Evolutionary conservation across 108 stramenopile genomes (phyloP).

Genomic region (Nannochloropsis salina): DNA sequence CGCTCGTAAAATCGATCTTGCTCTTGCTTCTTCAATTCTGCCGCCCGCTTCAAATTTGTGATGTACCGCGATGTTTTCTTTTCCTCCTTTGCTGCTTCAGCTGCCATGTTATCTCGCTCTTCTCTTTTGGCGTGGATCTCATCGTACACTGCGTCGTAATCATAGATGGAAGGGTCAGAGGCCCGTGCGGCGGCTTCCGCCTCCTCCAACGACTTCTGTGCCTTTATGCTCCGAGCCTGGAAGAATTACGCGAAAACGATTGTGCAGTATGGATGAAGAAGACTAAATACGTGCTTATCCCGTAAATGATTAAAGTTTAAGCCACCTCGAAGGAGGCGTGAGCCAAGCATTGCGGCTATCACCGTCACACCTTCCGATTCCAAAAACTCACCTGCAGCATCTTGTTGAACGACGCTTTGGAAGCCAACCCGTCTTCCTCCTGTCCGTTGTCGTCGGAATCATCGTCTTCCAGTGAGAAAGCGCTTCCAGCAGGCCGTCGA

Average conservation of each 20-base stretch:
- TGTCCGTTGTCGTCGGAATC: background rate
- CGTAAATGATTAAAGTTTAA: too few relatives aligned
- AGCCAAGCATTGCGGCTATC: too few relatives aligned
- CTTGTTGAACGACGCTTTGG: slow-evolving; percentile 17
- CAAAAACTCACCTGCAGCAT: background rate
- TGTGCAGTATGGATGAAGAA: too few relatives aligned
- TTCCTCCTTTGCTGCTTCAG: slow-evolving; percentile 32
- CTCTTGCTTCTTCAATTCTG: slow-evolving; percentile 45
- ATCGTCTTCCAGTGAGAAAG: background rate
- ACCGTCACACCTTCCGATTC: too few relatives aligned
- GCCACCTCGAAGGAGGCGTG: too few relatives aligned
- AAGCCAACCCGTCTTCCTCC: background rate
- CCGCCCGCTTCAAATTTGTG: slow-evolving; percentile 42
- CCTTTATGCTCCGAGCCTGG: background rate
- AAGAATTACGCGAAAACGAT: too few relatives aligned
- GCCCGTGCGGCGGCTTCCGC: slow-evolving; percentile 29
- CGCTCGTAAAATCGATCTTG: slow-evolving; percentile 50
- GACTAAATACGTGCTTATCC: too few relatives aligned
- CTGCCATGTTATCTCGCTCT: background rate
- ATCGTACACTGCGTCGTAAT: slow-evolving; percentile 54
- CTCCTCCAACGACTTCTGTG: slow-evolving; percentile 8
- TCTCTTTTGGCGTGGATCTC: slow-evolving; percentile 27
- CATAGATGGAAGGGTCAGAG: slow-evolving; percentile 44
- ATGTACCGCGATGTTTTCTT: slow-evolving; percentile 50
- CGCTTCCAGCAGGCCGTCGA: background rate